Evolutionary conservation across 495 filamentous ascomycete genomes (phyloP).

Genomic region (Penicillium herquei): DNA sequence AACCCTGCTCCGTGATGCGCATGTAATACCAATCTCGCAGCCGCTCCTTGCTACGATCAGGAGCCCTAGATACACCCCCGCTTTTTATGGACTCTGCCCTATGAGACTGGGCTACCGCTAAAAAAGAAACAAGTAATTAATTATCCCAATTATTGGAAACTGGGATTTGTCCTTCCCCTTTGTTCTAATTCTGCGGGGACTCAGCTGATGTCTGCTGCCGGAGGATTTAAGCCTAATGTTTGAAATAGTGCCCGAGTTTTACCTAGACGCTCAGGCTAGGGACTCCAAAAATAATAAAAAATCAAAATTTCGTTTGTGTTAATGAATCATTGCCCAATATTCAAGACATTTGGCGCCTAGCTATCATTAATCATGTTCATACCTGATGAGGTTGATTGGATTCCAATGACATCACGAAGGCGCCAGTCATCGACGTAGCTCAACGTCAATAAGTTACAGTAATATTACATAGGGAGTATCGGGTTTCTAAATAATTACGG

Average conservation of each 20-base stretch:
- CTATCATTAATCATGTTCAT: not conserved
- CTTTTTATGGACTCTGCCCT: slow-evolving; percentile 17
- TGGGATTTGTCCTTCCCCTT: no score
- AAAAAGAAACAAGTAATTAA: slow-evolving; percentile 8
- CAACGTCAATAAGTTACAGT: not conserved
- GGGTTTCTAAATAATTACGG: not conserved
- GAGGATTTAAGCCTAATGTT: not conserved
- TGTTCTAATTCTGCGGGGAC: slow-evolving; percentile 14
- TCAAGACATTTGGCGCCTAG: not conserved
- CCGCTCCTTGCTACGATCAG: slow-evolving; percentile 30
- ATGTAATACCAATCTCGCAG: slow-evolving; percentile 31
- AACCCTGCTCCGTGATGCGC: slow-evolving; percentile 2
- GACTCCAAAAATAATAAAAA: no score
- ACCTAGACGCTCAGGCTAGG: not conserved
- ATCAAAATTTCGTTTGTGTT: not conserved
- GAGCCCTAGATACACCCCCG: slow-evolving; percentile 24
- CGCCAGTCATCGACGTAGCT: not conserved
- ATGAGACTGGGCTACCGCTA: slow-evolving; percentile 7
- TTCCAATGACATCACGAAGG: slow-evolving; percentile 29
- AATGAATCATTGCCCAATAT: not conserved
- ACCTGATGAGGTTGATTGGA: not conserved
- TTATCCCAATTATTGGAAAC: no score
- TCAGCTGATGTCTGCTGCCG: slow-evolving; percentile 2
- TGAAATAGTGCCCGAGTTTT: not conserved
- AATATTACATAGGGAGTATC: not conserved